Evolutionary conservation across 2,329 filamentous ascomycete species (phyloP).

Genomic region (Cryphonectria parasitica): DNA sequence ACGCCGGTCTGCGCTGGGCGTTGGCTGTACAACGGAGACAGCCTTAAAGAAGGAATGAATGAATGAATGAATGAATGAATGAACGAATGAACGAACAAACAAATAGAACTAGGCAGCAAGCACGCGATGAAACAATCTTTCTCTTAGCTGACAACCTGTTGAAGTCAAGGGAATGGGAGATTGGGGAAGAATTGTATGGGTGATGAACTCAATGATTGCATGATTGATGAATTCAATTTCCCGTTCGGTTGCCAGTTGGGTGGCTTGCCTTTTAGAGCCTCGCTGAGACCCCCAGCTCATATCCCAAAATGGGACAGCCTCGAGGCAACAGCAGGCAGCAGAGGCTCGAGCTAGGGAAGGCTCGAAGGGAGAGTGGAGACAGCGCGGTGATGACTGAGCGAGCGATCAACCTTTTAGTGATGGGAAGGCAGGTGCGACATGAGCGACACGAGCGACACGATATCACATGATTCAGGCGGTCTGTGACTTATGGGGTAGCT

Average conservation of each 20-base stretch:
- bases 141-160: too few relatives aligned
- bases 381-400: too few relatives aligned
- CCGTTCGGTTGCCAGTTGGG: background rate
- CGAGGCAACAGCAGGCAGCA: constrained; percentile 20
- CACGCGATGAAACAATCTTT: too few relatives aligned
- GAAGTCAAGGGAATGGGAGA: background rate
- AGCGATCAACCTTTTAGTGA: too few relatives aligned
- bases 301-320: constrained; percentile 5
- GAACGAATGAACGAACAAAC: background rate
- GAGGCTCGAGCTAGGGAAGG: background rate
- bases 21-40: background rate
- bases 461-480: constrained; percentile 15
- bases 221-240: background rate
- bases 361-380: too few relatives aligned
- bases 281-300: background rate
- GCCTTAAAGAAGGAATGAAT: too few relatives aligned
- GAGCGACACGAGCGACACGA: constrained; percentile 6
- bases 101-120: background rate
- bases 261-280: background rate
- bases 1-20: background rate
- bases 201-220: background rate
- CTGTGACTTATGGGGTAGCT: background rate
- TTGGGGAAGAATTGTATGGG: too few relatives aligned
- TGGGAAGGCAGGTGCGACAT: too few relatives aligned
- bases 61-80: background rate